Percentiles rank a stretch among this genome's conserved stretches.
Conservation (phyloP, 163 green algal genomes). For the Chloromonas sp. region DNA sequence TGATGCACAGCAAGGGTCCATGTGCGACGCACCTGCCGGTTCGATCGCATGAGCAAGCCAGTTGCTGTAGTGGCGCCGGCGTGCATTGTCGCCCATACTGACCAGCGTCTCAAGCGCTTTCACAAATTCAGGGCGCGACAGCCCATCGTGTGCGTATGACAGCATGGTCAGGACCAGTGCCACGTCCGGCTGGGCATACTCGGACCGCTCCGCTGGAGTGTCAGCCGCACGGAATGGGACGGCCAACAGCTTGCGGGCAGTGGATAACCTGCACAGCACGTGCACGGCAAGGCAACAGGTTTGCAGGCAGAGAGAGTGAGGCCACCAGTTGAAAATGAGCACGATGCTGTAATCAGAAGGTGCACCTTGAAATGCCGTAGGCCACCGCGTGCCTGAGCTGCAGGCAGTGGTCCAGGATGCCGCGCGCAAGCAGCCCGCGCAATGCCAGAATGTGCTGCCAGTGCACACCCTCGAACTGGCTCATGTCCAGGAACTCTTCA, state of each 20-base stretch:
- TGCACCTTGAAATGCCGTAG: neutral
- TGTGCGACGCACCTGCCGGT: neutral
- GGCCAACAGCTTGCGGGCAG: slow-evolving; percentile 39
- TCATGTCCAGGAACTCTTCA: neutral
- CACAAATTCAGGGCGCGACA: neutral
- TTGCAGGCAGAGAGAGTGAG: no score
- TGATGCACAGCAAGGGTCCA: neutral
- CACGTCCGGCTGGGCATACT: slow-evolving; percentile 58
- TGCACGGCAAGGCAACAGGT: no score
- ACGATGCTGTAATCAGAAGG: no score
- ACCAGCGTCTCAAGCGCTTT: neutral
- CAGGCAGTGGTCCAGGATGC: neutral
- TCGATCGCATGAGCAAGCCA: neutral
- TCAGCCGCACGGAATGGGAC: slow-evolving; percentile 51
- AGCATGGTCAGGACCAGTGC: slow-evolving; percentile 43
- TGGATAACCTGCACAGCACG: neutral
- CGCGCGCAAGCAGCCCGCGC: neutral
- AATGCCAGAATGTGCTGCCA: neutral
- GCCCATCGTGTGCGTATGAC: slow-evolving; percentile 43
- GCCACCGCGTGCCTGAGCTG: neutral
- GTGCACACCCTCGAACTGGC: no score
- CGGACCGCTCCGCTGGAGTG: slow-evolving; percentile 39
- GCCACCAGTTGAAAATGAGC: no score
- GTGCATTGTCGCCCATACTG: neutral
- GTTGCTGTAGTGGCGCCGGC: neutral